Evolutionary conservation across 73 alveolate species (phyloP), one percentile per base, ranked within the genome.

Genomic region (Breviolum minutum): DNA sequence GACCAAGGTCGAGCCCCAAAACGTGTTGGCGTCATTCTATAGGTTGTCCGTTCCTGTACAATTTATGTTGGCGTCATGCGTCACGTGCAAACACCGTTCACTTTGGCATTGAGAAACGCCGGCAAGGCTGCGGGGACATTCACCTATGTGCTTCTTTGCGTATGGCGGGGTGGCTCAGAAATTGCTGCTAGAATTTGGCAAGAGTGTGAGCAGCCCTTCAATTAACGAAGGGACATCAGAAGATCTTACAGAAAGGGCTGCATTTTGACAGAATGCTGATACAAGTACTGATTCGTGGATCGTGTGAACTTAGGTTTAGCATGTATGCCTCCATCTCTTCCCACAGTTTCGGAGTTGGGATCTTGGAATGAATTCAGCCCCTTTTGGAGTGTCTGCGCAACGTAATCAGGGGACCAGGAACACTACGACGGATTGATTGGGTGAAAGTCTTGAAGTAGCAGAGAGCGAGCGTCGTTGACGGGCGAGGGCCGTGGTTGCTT

Each of bases 301-400:
- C 2, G 77, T 68, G n/a, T 77, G 24, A 48, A 19, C 74, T 54
- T 40, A 79, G 99, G 99, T 80, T 94, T 62, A 94, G 99, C 99
- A 94, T 94, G 99, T 80, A 94, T n/a, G 99, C 99, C 1, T 94
- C 99, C 82, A 94, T 94, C 83, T 76, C 99, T 32, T 94, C 99
- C 63, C 99, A 94, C 93, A 94, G 99, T 29, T 94, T 94, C 32
- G 99, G 99, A 48, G 97, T 79, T 24, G 26, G 29, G 64, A 63
- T 7, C 94, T 26, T 73, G 61, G 91, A 30, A 9, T 40, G 54
- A 40, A 40, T 40, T 40, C 54, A 40, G 54, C 54, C 54, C 54
- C 54, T 40, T 40, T 40, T 40, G 54, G 54, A 40, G 54, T 40
- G 54, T 40, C 3, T 40, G 54, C 54, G 54, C 54, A 40, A 40